phyloP scores from a whole-genome alignment of 139 green algal species.

The Zygnema circumcarinatum region DNA sequence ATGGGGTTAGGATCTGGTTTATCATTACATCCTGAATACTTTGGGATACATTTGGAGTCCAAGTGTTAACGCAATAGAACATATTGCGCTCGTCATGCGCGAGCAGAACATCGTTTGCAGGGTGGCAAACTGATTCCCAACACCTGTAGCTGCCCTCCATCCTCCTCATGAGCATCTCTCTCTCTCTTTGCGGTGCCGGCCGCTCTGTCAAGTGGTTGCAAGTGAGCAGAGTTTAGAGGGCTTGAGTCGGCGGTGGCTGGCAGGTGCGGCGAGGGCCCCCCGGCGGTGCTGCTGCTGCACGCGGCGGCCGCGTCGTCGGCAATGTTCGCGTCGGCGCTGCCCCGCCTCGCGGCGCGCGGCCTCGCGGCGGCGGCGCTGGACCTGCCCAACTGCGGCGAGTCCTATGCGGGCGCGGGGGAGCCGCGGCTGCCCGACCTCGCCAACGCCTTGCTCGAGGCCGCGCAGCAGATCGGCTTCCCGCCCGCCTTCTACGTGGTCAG shows the following conservation, averaged over 20 bases:
- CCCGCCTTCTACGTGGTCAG: conserved; percentile 36
- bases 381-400: conserved; percentile 40
- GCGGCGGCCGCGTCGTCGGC: conserved; percentile 20
- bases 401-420: conserved; percentile 15
- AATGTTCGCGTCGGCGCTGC: conserved; percentile 39
- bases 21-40: too few species aligned
- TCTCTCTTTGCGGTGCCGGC: not conserved
- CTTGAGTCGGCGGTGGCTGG: too few species aligned
- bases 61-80: too few species aligned
- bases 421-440: conserved; percentile 27
- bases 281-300: conserved; percentile 44
- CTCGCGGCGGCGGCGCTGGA: conserved; percentile 21
- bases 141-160: not conserved
- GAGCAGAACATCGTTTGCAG: too few species aligned
- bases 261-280: conserved; percentile 31
- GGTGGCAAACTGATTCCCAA: not conserved
- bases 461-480: conserved; percentile 18
- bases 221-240: not conserved
- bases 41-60: too few species aligned
- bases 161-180: not conserved
- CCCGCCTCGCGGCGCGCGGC: not conserved
- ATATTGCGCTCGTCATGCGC: too few species aligned
- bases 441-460: conserved; percentile 22
- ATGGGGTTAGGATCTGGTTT: too few species aligned
- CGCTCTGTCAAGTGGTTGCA: not conserved